Conservation (phyloP, 2,329 filamentous ascomycete genomes). For the Aspergillus texensis region DNA sequence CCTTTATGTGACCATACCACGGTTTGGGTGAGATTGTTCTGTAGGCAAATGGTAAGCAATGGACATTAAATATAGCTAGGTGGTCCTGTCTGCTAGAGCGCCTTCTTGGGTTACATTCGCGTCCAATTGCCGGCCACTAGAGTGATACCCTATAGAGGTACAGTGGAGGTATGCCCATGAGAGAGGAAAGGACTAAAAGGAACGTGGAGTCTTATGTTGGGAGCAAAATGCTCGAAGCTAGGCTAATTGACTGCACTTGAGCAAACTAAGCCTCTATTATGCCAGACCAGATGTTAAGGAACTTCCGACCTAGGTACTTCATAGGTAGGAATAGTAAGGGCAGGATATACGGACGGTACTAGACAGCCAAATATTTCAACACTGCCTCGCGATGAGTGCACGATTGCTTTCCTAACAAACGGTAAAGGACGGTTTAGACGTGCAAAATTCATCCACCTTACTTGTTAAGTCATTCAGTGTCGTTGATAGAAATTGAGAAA, state of each 20-base stretch:
- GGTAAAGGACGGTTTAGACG: neutral
- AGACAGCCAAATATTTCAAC: neutral
- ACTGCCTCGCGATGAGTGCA: neutral
- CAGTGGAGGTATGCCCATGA: neutral
- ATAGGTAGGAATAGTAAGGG: neutral
- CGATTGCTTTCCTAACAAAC: neutral
- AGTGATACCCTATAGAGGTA: neutral
- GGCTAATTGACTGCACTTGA: neutral
- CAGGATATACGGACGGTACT: neutral
- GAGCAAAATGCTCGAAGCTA: neutral
- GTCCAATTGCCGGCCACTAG: neutral
- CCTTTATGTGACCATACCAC: neutral
- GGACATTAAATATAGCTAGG: neutral
- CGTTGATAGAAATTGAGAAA: neutral
- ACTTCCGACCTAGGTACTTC: neutral
- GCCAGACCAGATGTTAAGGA: neutral
- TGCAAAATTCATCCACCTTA: neutral
- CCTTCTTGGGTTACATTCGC: neutral
- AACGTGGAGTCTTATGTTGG: neutral
- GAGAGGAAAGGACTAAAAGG: neutral
- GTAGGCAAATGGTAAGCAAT: neutral
- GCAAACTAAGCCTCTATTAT: neutral
- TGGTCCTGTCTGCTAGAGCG: neutral
- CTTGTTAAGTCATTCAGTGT: neutral
- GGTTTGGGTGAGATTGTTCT: too few relatives aligned